Evolutionary conservation across 2,329 filamentous ascomycete species (phyloP).

Genomic region (Thermothelomyces thermophilus): DNA sequence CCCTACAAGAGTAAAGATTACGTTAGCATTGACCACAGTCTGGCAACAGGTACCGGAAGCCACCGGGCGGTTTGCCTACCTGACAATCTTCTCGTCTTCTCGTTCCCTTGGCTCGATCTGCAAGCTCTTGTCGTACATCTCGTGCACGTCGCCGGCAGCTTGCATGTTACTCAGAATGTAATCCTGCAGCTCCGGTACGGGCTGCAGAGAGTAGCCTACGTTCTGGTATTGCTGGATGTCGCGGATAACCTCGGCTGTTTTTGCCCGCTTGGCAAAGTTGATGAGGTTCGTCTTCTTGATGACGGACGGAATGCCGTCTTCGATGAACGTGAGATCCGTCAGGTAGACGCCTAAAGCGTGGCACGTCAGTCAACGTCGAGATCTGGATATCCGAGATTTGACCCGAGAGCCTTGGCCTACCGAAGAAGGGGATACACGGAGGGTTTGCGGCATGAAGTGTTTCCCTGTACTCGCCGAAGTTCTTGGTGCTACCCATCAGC

Average conservation of each 20-base stretch:
- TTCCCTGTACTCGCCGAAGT: slow-evolving; percentile 95
- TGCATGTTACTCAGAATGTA: slow-evolving; percentile 97
- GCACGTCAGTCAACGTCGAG: background rate
- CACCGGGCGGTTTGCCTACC: slow-evolving; percentile 52
- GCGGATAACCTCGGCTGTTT: slow-evolving; percentile 95
- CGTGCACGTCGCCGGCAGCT: slow-evolving; percentile 88
- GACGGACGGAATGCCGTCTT: slow-evolving; percentile 93
- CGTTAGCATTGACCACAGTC: slow-evolving; percentile 9
- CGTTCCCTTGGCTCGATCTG: slow-evolving; percentile 88
- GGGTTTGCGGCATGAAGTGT: slow-evolving; percentile 87
- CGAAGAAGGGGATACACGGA: slow-evolving; percentile 97
- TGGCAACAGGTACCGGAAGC: background rate
- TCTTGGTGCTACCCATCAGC: slow-evolving; percentile 95
- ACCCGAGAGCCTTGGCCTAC: slow-evolving; percentile 45
- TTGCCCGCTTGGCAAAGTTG: slow-evolving; percentile 97
- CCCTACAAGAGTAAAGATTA: slow-evolving; percentile 21
- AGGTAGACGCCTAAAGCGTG: slow-evolving; percentile 71
- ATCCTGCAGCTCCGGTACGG: slow-evolving; percentile 87
- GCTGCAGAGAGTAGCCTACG: slow-evolving; percentile 85
- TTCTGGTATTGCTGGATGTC: slow-evolving; percentile 99
- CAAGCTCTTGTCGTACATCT: slow-evolving; percentile 98
- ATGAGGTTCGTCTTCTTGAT: slow-evolving; percentile 96
- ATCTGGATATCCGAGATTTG: too few relatives aligned
- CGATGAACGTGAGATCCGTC: slow-evolving; percentile 96
- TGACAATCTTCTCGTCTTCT: slow-evolving; percentile 99